Conservation (phyloP, 306 rosid genomes). For the Quillaja saponaria region DNA sequence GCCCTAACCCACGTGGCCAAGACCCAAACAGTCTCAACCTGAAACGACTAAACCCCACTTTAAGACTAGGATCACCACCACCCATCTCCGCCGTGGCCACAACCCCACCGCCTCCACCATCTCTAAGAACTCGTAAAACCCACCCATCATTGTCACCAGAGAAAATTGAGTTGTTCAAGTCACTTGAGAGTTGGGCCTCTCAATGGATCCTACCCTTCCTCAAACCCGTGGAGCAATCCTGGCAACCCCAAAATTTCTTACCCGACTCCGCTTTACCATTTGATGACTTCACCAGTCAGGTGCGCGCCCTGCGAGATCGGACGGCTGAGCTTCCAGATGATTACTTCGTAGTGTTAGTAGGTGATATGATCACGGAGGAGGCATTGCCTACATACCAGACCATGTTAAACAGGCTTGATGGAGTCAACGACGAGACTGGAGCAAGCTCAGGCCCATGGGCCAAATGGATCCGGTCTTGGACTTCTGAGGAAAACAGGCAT, state of each 20-base stretch:
- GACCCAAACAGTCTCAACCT: constrained; percentile 17
- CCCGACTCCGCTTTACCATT: constrained; percentile 50
- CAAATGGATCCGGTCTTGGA: constrained; percentile 74
- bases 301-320: constrained; percentile 57
- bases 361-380: constrained; percentile 77
- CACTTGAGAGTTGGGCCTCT: constrained; percentile 65
- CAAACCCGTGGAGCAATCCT: constrained; percentile 65
- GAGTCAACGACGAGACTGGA: constrained; percentile 59
- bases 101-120: not conserved
- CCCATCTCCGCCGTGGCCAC: constrained; percentile 20
- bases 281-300: constrained; percentile 52
- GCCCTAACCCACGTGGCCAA: constrained; percentile 7
- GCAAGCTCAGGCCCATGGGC: constrained; percentile 75
- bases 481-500: constrained; percentile 80
- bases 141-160: constrained; percentile 55
- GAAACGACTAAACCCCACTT: not conserved
- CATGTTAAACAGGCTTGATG: constrained; percentile 68
- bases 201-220: constrained; percentile 43
- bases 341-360: constrained; percentile 69
- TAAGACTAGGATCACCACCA: not conserved
- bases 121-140: constrained; percentile 12
- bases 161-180: constrained; percentile 48
- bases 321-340: constrained; percentile 67
- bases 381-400: constrained; percentile 85
- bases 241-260: constrained; percentile 68